Evolutionary conservation across 2,329 filamentous ascomycete species (phyloP), one percentile per base, ranked within the genome.

Genomic region (Meredithiella fracta): DNA sequence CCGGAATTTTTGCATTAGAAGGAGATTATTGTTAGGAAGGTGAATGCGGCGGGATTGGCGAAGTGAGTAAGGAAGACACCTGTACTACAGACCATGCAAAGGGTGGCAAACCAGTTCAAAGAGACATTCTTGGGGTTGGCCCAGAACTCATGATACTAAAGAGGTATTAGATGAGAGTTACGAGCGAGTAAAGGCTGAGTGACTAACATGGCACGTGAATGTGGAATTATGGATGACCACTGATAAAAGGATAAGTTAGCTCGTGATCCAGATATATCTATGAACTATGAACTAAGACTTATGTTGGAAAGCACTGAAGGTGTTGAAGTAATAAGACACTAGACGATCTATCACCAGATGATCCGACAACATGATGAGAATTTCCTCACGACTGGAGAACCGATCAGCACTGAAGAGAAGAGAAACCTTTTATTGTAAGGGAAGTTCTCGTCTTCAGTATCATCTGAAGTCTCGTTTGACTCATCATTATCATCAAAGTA

Each of bases 211-310:
- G 61, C 67, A 72, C 15, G 70, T 67, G 55, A 78, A 79, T 0
- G 70, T 73, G 17, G 76, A 76, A 11, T 70, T 69, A 59, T 80
- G 78, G 25, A 79, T 62, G 6, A 76, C 69, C 57, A 76, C 75
- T 79, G 59, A 57, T 23, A 8, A 22, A 3, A 47, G 61, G 61
- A 60, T 8, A 22, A 3, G 29, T 23, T 44, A 17, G 11, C 3
- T 20, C 29, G 15, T 1, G 3, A n/a, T 2, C 5, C 11, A 5
- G 29, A 11, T 34, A 34, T 34, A 34, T 34, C n/a, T n/a, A n/a
- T n/a, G n/a, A 11, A 34, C 29, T 5, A 34, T 5, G 11, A 11
- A 11, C 5, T 5, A 11, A 34, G 29, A 65, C 69, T 63, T 63
- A 78, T 75, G 70, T 58, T 75, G 68, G 42, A 75, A 73, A 17